phyloP scores from a whole-genome alignment of 2,329 filamentous ascomycete species.

The Tympanopsis confertula region DNA sequence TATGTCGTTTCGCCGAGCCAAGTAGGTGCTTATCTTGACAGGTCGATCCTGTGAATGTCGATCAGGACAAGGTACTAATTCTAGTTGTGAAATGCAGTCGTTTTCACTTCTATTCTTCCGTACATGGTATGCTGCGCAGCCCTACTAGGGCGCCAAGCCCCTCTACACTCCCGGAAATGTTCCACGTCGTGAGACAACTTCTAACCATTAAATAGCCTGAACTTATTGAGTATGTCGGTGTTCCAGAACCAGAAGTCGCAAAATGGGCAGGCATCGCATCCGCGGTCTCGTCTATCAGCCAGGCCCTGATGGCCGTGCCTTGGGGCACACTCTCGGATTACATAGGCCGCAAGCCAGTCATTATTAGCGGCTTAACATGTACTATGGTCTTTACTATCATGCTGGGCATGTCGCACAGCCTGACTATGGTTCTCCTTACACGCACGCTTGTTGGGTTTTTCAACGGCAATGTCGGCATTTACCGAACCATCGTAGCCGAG shows the following conservation, averaged over 20 bases:
- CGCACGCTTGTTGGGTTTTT: slow-evolving; percentile 50
- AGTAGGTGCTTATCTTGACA: too few species aligned
- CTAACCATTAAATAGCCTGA: too few species aligned
- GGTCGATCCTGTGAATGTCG: too few species aligned
- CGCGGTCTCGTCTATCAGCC: slow-evolving; percentile 12
- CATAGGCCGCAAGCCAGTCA: slow-evolving; percentile 47
- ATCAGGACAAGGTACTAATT: too few species aligned
- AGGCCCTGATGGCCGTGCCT: slow-evolving; percentile 57
- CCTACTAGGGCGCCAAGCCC: too few species aligned
- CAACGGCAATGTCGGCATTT: slow-evolving; percentile 65
- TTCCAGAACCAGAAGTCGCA: background rate
- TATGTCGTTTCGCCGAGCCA: background rate
- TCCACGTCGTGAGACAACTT: too few species aligned
- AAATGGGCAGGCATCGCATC: slow-evolving; percentile 1
- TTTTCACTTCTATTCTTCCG: background rate
- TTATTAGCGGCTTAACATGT: slow-evolving; percentile 53
- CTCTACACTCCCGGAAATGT: too few species aligned
- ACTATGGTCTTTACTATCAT: slow-evolving; percentile 53
- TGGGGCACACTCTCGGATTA: slow-evolving; percentile 54
- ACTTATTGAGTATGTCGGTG: background rate
- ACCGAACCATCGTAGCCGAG: slow-evolving; percentile 65
- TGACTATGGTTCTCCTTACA: slow-evolving; percentile 44
- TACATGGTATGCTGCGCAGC: too few species aligned
- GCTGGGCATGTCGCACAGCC: slow-evolving; percentile 55
- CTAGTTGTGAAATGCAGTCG: too few species aligned